Base-by-base conservation (phyloP, 352 stramenopile species). In the Globisporangium nunn region DNA sequence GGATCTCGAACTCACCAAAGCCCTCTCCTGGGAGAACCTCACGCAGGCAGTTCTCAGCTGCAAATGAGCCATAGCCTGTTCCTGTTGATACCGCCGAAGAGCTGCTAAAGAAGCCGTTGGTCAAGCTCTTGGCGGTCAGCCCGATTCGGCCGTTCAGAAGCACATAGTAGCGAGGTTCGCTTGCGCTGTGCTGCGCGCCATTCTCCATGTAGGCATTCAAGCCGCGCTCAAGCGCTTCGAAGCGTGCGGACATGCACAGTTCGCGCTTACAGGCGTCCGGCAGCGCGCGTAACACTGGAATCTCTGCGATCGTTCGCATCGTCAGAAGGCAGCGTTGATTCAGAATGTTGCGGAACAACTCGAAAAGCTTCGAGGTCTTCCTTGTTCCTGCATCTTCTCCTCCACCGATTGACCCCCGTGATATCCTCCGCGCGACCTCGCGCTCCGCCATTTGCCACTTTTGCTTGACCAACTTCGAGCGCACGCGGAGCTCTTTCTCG, bases 1-100 rank as follows among this genome's bases (percentile, higher is more conserved):
- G 72, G 15, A 88, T 69, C 52, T 85, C 72, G 41, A 88, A 85
- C 50, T 88, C 78, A 4, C 78, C 78, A 63, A 88, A 86, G n/a
- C 78, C 75, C 14, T 70, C 56, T 17, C 72, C 70, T 2, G 59
- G 40, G 0, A 39, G 28, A 28, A 88, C 55, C 28, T 86, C 78
- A 12, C 70, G 64, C 2, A 88, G 62, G 40, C 47, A 76, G 15
- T 63, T 53, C 4, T 76, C 56, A 12, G 45, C 55, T 0, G 49
- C 47, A 8, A 30, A 0, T 1, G n/a, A n/a, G 6, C n/a, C 18
- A 10, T 39, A 54, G 2, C 15, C 8, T 18, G 47, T 14, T 1
- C 3, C 47, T 52, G 48, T 30, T 10, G 48, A 17, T 6, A 6
- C 30, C 6, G 44, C 11, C 7, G 28, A 35, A 11, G 39, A 29